Evolutionary conservation across 1,284 basidiomycete species (phyloP), one percentile per base, ranked within the genome.

Genomic region (Microbotryum intermedium): DNA sequence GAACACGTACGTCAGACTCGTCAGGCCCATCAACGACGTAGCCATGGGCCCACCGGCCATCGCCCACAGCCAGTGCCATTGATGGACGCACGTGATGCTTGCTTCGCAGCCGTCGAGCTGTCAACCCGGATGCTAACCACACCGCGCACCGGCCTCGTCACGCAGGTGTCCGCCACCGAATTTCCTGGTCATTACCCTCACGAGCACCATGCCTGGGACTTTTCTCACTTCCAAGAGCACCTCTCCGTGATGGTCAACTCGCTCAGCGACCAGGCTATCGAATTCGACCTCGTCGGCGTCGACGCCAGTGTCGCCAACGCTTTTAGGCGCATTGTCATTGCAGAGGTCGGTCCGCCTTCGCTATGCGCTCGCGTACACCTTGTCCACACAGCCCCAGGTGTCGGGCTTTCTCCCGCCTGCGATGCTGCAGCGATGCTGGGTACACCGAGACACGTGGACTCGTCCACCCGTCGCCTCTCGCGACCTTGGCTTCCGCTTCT

Each of bases 301-400:
- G 95, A 99, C 76, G 90, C 95, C 0, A 88, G 88, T 30, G 88
- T 99, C 56, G 92, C 95, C 28, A 98, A 99, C 74, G 91, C 94
- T 0, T 83, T 97, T 68, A 82, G 95, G 48, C 80, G 94, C 60
- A 88, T 94, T 58, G 80, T 97, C 72, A 89, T 98, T 55, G 88
- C 95, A 28, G 94, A 99, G 81, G 93, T 90, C 66, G 62, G 81
- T 70, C 25, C 34, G 16, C 39, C n/a, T n/a, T n/a, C n/a, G n/a
- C n/a, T n/a, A n/a, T n/a, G n/a, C n/a, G n/a, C n/a, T 23, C 23
- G 29, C 29, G 11, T 8, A 9, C 43, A 30, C 7, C 26, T 21
- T 6, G 34, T 25, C 3, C 8, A 4, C 21, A 6, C 39, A 29
- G 28, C 3, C 20, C n/a, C 11, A 52, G 9, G 21, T 16, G 10